A percentile compares a stretch with the other conserved stretches of the same genome.
Conservation (phyloP, 2,329 filamentous ascomycete species). For the Fusarium longipes region DNA sequence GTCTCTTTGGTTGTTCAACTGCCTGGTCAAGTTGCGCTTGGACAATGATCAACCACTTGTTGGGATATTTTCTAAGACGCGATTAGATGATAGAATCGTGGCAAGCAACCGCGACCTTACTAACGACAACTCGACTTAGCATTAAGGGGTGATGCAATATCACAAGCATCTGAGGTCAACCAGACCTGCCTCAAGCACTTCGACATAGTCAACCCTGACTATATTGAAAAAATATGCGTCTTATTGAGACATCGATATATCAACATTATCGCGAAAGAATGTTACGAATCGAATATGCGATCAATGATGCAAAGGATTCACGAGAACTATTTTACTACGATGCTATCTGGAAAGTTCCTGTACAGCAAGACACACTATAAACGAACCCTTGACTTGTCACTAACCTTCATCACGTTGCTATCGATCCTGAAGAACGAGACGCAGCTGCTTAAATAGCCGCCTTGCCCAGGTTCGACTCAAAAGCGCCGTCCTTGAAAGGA, state of each 20-base stretch:
- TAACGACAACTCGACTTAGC: slow-evolving; percentile 4
- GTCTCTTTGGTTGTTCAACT: slow-evolving; percentile 10
- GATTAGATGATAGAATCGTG: slow-evolving; percentile 7
- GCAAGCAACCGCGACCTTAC: slow-evolving; percentile 11
- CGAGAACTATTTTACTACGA: neutral
- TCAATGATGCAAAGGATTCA: neutral
- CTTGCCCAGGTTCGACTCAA: slow-evolving; percentile 40
- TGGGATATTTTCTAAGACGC: neutral
- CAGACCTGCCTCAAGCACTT: neutral
- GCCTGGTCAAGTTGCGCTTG: neutral
- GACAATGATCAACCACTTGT: neutral
- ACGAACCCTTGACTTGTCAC: neutral
- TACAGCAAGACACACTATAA: neutral
- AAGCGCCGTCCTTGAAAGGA: slow-evolving; percentile 53
- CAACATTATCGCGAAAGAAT: neutral
- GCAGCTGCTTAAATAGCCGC: slow-evolving; percentile 23
- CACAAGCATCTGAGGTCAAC: neutral
- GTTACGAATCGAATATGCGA: neutral
- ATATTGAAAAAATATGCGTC: neutral
- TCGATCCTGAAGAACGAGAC: neutral
- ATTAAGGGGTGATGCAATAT: slow-evolving; percentile 6
- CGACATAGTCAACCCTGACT: neutral
- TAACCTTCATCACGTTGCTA: neutral
- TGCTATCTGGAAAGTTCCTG: neutral
- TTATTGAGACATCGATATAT: neutral